Base-by-base conservation (phyloP, 208 protist genomes). In the Kentomonas sorsogonicus region DNA sequence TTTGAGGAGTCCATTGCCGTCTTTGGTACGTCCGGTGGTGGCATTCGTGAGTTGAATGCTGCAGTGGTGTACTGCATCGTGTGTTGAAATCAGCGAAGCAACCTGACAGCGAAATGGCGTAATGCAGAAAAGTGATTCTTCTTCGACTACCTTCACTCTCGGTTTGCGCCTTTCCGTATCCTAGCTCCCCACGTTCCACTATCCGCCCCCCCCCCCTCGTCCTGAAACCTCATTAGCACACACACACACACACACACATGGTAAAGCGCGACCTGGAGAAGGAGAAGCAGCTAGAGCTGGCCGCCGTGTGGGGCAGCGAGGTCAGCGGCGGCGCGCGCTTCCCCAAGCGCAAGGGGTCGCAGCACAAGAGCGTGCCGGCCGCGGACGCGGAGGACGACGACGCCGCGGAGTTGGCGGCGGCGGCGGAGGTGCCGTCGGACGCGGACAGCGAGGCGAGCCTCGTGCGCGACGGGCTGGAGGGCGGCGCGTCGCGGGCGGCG, bases 261-360 rank as follows among this genome's bases (percentile, higher is more conserved):
- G 72, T 26, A 22, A 89, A 86, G 33, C 75, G 79, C n/a, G 83
- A 91, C 51, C 58, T 94, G n/a, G 72, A 88, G 41, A 89, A 88
- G 57, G 87, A 94, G 61, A 74, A 79, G 33, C 74, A 94, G 70
- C 56, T 80, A 55, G 87, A 94, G 72, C 76, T 94, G 23, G 74
- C 87, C 16, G 83, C 87, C 18, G 88, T 94, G 53, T 94, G 87
- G 87, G 87, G 87, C 15, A 76, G 70, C 30, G 87, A 94, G 38
- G 76, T 77, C n/a, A 70, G 81, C 41, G 83, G 83, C 2, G 81
- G 83, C 6, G 51, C 63, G 3, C 78, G 87, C 23, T 91, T 78
- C 51, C 83, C 87, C 3, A 79, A 82, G 60, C 67, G 83, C 0
- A 81, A 79, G 16, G 60, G 83, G 11, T 53, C 51, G 13, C 55